Evolutionary conservation across 148 eudicot genomes (phyloP).

Genomic region (Heliosperma pusillum): DNA sequence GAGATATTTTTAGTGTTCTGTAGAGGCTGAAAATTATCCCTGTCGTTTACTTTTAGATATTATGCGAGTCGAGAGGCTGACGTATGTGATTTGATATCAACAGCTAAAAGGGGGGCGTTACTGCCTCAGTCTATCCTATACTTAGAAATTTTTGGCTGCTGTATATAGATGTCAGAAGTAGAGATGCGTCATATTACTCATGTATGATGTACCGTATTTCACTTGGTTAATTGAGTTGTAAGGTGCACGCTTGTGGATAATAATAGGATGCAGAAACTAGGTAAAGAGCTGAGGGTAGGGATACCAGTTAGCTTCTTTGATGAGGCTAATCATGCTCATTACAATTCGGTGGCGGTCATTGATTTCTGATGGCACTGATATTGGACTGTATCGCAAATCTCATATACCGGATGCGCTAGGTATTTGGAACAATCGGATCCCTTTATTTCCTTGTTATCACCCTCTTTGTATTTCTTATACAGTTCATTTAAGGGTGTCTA

Average conservation of each 20-base stretch:
- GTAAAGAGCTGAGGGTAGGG: conserved; percentile 87
- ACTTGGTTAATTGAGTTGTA: neutral
- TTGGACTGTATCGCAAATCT: conserved; percentile 92
- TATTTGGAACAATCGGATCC: conserved; percentile 15
- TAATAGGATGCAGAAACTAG: conserved; percentile 86
- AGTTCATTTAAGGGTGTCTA: neutral
- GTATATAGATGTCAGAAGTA: neutral
- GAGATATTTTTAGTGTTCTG: neutral
- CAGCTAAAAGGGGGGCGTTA: neutral
- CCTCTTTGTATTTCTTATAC: neutral
- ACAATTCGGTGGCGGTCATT: conserved; percentile 80
- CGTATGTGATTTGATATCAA: neutral
- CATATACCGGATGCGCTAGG: conserved; percentile 99
- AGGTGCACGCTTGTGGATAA: conserved; percentile 10
- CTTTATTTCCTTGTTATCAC: neutral
- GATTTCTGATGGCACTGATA: conserved; percentile 95
- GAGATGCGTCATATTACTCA: too few relatives aligned
- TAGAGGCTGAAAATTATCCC: neutral
- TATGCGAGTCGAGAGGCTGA: neutral
- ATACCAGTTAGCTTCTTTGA: conserved; percentile 97
- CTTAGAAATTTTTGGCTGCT: neutral
- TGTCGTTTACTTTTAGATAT: neutral
- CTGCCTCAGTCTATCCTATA: neutral
- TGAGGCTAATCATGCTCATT: conserved; percentile 94
- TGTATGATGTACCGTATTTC: too few relatives aligned